Evolutionary conservation across 352 stramenopile species (phyloP), one percentile per base, ranked within the genome.

Genomic region (Pythium rhizo-oryzae): DNA sequence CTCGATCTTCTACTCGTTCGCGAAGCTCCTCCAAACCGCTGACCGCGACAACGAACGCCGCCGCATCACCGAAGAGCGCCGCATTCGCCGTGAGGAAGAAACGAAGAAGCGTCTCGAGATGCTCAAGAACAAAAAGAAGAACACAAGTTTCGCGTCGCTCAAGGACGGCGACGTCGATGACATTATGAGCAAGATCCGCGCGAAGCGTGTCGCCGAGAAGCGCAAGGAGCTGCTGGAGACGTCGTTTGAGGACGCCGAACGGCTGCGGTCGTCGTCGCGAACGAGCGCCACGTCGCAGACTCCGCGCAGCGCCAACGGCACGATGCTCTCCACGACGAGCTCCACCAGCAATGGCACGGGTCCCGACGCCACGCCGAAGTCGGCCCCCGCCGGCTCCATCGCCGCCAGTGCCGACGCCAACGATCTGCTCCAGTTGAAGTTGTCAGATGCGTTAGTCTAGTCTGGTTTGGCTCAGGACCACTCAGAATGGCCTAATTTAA

Each of bases 31-130:
- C 44, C 85, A 93, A 73, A 84, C 84, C 0, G 87, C 87, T 0
- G 87, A 93, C 62, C 87, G 85, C 19, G 87, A 95, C 62, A 95
- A 95, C 35, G 87, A 95, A 64, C 87, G 87, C 52, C 92, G 92
- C 61, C 87, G 85, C 18, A 91, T 93, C 63, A 81, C 87, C 4
- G 87, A 95, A 61, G 85, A 93, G 71, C 82, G 85, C 12, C 83
- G 79, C 28, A 71, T 93, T 39, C 87, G 85, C 24, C 82, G 85
- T 8, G 85, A 93, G 58, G 87, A 89, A 54, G 85, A 93, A 58
- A 92, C 85, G 1, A 88, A 89, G 64, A 93, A 93, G 66, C 85
- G 87, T 13, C 73, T 93, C 0, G 87, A 92, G 69, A 79, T 82
- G 74, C 85, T 93, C 52, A 90, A 90, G 71, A 76, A 86, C 46